phyloP scores from a whole-genome alignment of 345 rosid genomes.

The Lepidium sativum region DNA sequence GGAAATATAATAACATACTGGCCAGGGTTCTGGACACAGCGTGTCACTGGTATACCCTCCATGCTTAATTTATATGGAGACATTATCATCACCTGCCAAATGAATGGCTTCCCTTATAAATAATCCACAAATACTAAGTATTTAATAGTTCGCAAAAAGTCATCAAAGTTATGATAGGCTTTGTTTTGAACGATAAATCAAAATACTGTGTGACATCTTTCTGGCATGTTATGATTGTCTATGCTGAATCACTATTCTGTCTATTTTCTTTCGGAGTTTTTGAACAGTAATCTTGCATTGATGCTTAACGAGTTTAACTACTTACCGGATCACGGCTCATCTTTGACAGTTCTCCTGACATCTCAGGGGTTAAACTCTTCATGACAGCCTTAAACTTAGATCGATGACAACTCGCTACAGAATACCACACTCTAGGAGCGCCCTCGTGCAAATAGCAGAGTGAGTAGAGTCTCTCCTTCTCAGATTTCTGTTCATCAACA shows the following conservation, averaged over 20 bases:
- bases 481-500: conserved; percentile 47
- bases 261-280: background rate
- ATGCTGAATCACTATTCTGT: conserved; percentile 3
- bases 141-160: background rate
- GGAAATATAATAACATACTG: conserved; percentile 64
- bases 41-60: conserved; percentile 53
- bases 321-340: conserved; percentile 37
- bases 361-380: conserved; percentile 31
- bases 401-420: conserved; percentile 39
- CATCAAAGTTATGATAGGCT: background rate
- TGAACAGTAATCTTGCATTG: conserved; percentile 1
- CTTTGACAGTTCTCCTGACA: conserved; percentile 21
- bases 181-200: conserved; percentile 4
- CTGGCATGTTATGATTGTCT: background rate
- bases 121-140: background rate
- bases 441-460: conserved; percentile 63
- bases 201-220: background rate
- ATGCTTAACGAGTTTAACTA: background rate
- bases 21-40: conserved; percentile 58
- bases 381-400: conserved; percentile 31
- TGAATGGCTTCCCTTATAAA: background rate
- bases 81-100: conserved; percentile 36
- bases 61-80: conserved; percentile 37
- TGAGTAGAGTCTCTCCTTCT: conserved; percentile 55
- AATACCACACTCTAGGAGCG: conserved; percentile 60